Evolutionary conservation across 495 filamentous ascomycete species (phyloP).

Genomic region (Xylaria flabelliformis): DNA sequence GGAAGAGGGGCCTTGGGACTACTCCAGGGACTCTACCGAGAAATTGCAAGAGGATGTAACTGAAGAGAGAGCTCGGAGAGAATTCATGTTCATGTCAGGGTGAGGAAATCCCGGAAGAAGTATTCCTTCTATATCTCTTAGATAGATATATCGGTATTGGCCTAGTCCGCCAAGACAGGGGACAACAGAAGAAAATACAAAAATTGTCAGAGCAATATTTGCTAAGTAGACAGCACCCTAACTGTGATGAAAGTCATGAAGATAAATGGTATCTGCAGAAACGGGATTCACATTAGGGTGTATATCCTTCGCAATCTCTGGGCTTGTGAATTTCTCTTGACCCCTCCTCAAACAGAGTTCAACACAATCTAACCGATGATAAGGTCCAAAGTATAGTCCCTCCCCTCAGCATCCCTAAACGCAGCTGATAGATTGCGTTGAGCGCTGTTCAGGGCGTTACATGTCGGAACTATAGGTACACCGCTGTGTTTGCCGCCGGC

Average conservation of each 20-base stretch:
- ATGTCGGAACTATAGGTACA: slow-evolving; percentile 8
- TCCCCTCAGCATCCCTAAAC: not conserved
- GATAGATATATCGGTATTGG: not conserved
- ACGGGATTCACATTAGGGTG: not conserved
- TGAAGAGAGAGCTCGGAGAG: not conserved
- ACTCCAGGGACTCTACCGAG: not conserved
- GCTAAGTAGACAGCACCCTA: not conserved
- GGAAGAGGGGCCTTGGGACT: not conserved
- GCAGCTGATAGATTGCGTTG: slow-evolving; percentile 37
- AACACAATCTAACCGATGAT: slow-evolving; percentile 7
- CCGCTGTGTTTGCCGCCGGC: slow-evolving; percentile 14
- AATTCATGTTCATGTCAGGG: not conserved
- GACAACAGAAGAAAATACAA: not conserved
- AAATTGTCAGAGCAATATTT: not conserved
- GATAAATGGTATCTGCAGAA: not conserved
- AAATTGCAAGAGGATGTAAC: not conserved
- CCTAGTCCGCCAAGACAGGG: not conserved
- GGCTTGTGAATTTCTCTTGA: not conserved
- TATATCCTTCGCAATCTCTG: not conserved
- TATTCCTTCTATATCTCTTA: not conserved
- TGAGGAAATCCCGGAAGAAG: not conserved
- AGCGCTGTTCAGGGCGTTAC: not conserved
- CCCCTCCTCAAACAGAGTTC: not conserved
- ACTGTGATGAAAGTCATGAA: not conserved
- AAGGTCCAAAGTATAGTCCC: slow-evolving; percentile 8